phyloP scores from a whole-genome alignment of 257 asterid genomes.

The Cordia subcordata region DNA sequence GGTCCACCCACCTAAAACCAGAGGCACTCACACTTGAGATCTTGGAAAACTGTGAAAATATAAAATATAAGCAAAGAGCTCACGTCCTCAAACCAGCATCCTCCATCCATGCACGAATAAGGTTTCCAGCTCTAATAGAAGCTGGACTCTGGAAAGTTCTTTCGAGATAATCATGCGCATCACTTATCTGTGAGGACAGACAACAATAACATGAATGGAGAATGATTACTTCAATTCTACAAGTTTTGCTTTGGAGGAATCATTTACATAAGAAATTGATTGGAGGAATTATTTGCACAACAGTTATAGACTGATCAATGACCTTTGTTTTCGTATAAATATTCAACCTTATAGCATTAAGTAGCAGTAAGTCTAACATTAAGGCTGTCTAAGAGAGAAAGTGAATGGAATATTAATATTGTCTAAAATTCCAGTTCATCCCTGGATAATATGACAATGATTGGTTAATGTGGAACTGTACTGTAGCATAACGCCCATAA shows the following conservation, averaged over 20 bases:
- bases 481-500: no score
- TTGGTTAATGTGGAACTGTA: no score
- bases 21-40: conserved; percentile 12
- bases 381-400: background rate
- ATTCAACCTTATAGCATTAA: background rate
- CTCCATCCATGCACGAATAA: conserved; percentile 81
- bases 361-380: background rate
- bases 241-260: background rate
- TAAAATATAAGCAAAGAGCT: conserved; percentile 18
- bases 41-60: conserved; percentile 4
- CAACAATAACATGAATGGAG: background rate
- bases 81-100: conserved; percentile 93
- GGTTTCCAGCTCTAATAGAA: conserved; percentile 66
- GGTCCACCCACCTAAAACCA: conserved; percentile 82
- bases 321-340: background rate
- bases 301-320: no score
- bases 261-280: background rate
- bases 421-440: no score
- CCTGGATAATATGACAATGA: no score
- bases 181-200: conserved; percentile 68
- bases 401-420: no score
- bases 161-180: conserved; percentile 70
- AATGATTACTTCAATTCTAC: background rate
- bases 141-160: conserved; percentile 97
- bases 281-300: no score